These are phyloP conservation scores for Pythium biforme DNA, from an alignment of 352 stramenopile species.

Conservation along the genomic window DNA sequence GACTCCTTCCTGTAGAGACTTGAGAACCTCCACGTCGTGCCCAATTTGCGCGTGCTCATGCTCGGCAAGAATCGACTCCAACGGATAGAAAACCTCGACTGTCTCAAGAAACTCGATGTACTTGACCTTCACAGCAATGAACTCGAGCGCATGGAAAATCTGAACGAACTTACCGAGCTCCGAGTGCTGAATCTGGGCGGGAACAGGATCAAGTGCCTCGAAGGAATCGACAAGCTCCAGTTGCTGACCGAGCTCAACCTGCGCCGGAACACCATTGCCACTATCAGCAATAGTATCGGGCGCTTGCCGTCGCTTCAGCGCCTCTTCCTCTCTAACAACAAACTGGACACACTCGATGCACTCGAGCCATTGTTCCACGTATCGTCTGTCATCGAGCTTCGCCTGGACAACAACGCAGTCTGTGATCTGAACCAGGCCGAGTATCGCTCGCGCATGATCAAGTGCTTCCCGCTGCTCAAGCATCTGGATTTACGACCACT, in stretches of 20 bases:
- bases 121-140: conserved; percentile 92
- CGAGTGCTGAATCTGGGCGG: conserved; percentile 91
- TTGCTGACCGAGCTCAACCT: conserved; percentile 91
- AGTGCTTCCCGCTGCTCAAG: conserved; percentile 68
- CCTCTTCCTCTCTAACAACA: conserved; percentile 91
- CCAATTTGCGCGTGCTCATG: conserved; percentile 91
- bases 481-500: conserved; percentile 84
- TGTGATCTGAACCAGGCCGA: conserved; percentile 41
- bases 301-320: conserved; percentile 77
- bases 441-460: conserved; percentile 74
- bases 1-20: conserved; percentile 40
- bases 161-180: conserved; percentile 83
- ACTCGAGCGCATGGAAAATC: conserved; percentile 83
- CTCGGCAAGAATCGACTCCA: conserved; percentile 87
- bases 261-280: conserved; percentile 73
- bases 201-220: conserved; percentile 74
- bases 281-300: conserved; percentile 50
- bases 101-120: conserved; percentile 89
- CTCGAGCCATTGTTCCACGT: conserved; percentile 75
- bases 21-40: conserved; percentile 74
- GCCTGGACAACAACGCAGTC: conserved; percentile 83
- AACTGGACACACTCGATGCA: conserved; percentile 66
- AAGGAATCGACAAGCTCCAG: conserved; percentile 75
- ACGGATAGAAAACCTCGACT: conserved; percentile 82
- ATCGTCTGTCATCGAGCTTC: conserved; percentile 77